Base-by-base conservation (phyloP, 2,329 filamentous ascomycete species). In the Xylariaceae sp. region DNA sequence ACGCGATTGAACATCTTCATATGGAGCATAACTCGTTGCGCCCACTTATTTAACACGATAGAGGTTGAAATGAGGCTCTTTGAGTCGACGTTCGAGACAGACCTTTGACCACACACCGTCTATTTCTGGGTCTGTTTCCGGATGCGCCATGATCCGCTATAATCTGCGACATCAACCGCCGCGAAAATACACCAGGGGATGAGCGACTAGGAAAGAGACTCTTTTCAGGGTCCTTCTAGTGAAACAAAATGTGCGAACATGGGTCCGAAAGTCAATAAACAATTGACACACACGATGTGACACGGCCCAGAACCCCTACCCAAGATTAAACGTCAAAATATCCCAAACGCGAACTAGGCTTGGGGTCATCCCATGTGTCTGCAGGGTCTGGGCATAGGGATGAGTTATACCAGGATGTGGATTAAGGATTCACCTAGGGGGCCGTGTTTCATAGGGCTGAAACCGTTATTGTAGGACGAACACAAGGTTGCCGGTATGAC, bases 271-370 rank as follows among this genome's bases (percentile, higher is more conserved):
- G n/a, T n/a, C n/a, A 34, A 57, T 41, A 50, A 53, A 53, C 41
- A 37, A 49, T 40, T 28, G 23, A 23, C 43, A 56, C 44, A 29
- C 9, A 21, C 53, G 53, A 57, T 41, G 45, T 50, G 53, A 57
- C 53, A 53, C 53, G 53, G 48, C 23, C 43, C 47, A 56, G 57
- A 21, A 33, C 56, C 56, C 56, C 45, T 53, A 56, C 53, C 53
- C 53, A 29, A 53, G 37, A 36, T 29, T 19, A 12, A 28, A 40
- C n/a, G 40, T n/a, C 45, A 40, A 39, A 28, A 16, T 44, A 45
- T 47, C 29, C 43, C 47, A 52, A 56, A 51, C 52, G 43, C 40
- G 56, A 56, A 47, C 31, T 36, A 24, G 19, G 37, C 3, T 21
- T 56, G 50, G 56, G 39, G 44, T 36, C n/a, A 31, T 19, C 24